phyloP scores from a whole-genome alignment of 495 filamentous ascomycete species.

The Penicillium longicatenatum region DNA sequence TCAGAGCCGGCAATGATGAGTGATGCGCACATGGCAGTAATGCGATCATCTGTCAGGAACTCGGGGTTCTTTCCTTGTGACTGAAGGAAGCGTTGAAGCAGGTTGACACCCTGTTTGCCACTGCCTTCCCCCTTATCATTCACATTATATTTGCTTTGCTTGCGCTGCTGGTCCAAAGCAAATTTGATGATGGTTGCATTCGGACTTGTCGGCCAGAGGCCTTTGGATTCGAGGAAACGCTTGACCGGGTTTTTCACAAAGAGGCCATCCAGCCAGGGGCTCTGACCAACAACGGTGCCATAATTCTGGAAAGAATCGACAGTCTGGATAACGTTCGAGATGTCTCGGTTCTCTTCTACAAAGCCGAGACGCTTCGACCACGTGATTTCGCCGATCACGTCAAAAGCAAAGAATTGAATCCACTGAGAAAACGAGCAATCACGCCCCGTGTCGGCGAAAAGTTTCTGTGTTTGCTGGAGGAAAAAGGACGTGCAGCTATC shows the following conservation, averaged over 20 bases:
- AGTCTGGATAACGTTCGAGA: background rate
- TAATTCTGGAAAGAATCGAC: background rate
- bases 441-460: too few species aligned
- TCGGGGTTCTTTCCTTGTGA: background rate
- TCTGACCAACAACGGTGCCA: background rate
- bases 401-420: too few species aligned
- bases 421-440: too few species aligned
- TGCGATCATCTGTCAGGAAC: background rate
- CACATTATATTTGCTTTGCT: background rate
- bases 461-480: too few species aligned
- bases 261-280: background rate
- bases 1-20: background rate
- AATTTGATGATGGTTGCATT: too few species aligned
- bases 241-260: background rate
- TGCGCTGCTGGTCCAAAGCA: background rate
- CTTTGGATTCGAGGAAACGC: background rate
- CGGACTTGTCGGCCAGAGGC: too few species aligned
- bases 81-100: background rate
- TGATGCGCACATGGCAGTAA: background rate
- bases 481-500: too few species aligned
- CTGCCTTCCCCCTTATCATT: background rate
- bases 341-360: background rate
- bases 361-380: background rate
- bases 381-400: background rate
- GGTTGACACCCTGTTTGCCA: background rate